Base-by-base conservation (phyloP, 441 rosid species). In the Hypseocharis bilobata region DNA sequence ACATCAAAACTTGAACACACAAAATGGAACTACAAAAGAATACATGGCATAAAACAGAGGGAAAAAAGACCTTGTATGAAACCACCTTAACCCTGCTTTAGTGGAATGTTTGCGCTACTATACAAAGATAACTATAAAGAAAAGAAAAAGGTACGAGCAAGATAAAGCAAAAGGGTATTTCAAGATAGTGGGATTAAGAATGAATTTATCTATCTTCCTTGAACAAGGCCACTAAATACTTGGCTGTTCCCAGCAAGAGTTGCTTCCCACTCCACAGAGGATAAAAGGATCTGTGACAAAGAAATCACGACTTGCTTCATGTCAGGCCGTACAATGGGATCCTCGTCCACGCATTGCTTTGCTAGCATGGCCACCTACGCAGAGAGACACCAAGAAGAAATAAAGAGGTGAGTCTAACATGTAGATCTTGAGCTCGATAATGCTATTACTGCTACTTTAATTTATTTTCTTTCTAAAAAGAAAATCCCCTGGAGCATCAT, bases 261-360 rank as follows among this genome's bases (percentile, higher is more conserved):
- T 65, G 98, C 96, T 78, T 90, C 98, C 97, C 98, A 93, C 79
- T 93, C 98, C 17, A 90, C 84, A 13, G 97, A 88, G 23, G 97
- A 86, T 71, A 93, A 69, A 60, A 88, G 96, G 65, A 87, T 88
- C 73, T 90, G 98, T 5, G 98, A 93, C 22, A 93, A 77, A 7
- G 89, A 77, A 61, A 93, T 90, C 74, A 93, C 97, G 0, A 81
- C 88, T 71, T 93, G 95, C 83, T 88, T 93, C 97, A 90, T 93
- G 84, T 93, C 96, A 0, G 97, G 97, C 64, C 98, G 85, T 2
- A 88, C 74, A 44, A 90, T 81, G 19, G 96, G 88, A 82, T 90
- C 98, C 70, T 88, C 96, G 6, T 93, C 97, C 1, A 85, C 90
- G 14, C 97, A 93, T 69, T 90, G 96, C 86, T 86, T 93, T 0